A percentile compares a stretch with the other conserved stretches of the same genome.
Evolutionary conservation across 306 rosid genomes (phyloP).

Genomic region (Alnus glutinosa): DNA sequence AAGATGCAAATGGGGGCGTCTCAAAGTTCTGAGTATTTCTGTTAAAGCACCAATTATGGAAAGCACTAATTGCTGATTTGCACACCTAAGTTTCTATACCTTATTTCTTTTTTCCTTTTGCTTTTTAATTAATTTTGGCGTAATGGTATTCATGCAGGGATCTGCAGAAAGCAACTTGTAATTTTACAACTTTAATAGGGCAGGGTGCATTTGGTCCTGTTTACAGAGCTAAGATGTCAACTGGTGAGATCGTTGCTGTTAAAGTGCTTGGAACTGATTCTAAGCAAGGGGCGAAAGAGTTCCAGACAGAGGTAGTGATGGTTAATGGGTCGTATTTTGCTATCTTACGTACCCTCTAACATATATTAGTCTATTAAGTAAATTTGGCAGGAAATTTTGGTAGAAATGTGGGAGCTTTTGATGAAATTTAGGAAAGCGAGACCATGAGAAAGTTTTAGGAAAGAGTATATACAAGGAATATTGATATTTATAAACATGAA

Average conservation of each 20-base stretch:
- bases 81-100: constrained; percentile 2
- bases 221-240: constrained; percentile 91
- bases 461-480: background rate
- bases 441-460: background rate
- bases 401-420: background rate
- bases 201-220: constrained; percentile 99
- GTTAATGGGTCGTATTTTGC: background rate
- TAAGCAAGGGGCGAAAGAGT: constrained; percentile 97
- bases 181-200: constrained; percentile 91
- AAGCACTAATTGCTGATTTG: background rate
- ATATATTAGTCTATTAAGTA: background rate
- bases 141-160: constrained; percentile 55
- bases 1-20: no score
- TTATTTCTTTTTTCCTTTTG: constrained; percentile 10
- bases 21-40: no score
- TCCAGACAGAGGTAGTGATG: constrained; percentile 82
- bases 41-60: no score
- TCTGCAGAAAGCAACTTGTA: constrained; percentile 87
- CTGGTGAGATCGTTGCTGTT: constrained; percentile 90
- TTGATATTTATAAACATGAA: background rate
- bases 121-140: constrained; percentile 6
- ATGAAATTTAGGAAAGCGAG: constrained; percentile 10
- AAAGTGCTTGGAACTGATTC: constrained; percentile 96
- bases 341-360: background rate
- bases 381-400: constrained; percentile 4